These are phyloP conservation scores for Auricularia cornea DNA, from an alignment of 768 basidiomycete genomes.

Conservation along the genomic window DNA sequence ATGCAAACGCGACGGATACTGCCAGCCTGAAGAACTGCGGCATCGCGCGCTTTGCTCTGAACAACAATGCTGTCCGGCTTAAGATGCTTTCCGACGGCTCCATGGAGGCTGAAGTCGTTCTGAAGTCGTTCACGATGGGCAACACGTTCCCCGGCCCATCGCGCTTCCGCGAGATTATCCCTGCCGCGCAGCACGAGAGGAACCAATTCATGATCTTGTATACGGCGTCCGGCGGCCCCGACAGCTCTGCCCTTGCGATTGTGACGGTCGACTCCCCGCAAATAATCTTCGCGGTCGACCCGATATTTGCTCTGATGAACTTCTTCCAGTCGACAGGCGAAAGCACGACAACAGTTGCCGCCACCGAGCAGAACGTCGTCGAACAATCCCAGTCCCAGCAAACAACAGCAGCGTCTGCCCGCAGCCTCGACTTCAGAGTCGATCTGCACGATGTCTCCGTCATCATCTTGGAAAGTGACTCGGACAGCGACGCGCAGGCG, in stretches of 20 bases:
- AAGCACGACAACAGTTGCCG: slow-evolving; percentile 2
- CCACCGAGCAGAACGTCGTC: slow-evolving; percentile 8
- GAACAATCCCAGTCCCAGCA: slow-evolving; percentile 2
- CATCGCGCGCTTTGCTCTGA: slow-evolving; percentile 78
- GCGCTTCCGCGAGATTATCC: slow-evolving; percentile 90
- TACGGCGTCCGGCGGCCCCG: slow-evolving; percentile 56
- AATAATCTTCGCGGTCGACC: slow-evolving; percentile 87
- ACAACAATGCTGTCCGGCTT: slow-evolving; percentile 66
- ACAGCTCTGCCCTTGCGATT: slow-evolving; percentile 59
- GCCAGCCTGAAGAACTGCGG: slow-evolving; percentile 63
- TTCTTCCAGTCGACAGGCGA: slow-evolving; percentile 54
- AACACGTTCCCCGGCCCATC: slow-evolving; percentile 78
- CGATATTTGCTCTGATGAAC: slow-evolving; percentile 77
- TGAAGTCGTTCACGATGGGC: slow-evolving; percentile 87
- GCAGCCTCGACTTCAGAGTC: slow-evolving; percentile 54
- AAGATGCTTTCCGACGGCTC: slow-evolving; percentile 78
- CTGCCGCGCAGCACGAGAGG: slow-evolving; percentile 75
- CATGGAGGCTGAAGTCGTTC: slow-evolving; percentile 76
- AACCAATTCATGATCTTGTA: slow-evolving; percentile 94
- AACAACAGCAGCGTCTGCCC: slow-evolving; percentile 9
- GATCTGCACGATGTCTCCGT: slow-evolving; percentile 88
- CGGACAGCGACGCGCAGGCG: slow-evolving; percentile 69
- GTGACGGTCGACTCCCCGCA: slow-evolving; percentile 88
- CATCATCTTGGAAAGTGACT: slow-evolving; percentile 79
- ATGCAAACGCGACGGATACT: slow-evolving; percentile 48